A percentile compares a stretch with the other conserved stretches of the same genome.
These are phyloP conservation scores for Hortiboletus campestris DNA, from an alignment of 768 basidiomycete genomes.

Conservation along the genomic window DNA sequence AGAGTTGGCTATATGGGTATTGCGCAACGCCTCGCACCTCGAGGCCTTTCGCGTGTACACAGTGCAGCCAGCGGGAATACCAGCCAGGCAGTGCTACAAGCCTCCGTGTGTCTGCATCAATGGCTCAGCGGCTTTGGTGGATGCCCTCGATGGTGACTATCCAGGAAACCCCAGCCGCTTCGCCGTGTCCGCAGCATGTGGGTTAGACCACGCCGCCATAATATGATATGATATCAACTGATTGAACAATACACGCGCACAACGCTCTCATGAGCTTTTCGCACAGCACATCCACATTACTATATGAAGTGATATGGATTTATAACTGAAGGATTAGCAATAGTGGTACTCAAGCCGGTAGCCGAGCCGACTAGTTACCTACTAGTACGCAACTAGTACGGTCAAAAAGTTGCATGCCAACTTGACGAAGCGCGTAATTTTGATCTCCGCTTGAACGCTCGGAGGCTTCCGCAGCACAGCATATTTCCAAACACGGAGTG, in stretches of 20 bases:
- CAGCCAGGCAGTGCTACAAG: conserved; percentile 16
- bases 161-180: not conserved
- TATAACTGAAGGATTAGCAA: no score
- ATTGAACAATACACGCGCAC: not conserved
- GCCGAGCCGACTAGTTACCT: no score
- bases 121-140: not conserved
- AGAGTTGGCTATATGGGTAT: conserved; percentile 15
- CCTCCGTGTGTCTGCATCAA: not conserved
- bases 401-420: no score
- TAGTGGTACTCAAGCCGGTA: no score
- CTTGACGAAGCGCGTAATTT: no score
- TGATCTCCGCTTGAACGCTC: no score
- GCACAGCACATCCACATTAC: not conserved
- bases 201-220: not conserved
- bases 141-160: not conserved
- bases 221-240: not conserved
- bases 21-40: conserved; percentile 20
- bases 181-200: not conserved
- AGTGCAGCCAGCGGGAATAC: conserved; percentile 21
- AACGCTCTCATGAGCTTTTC: not conserved
- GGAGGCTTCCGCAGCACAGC: no score
- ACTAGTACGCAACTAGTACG: no score
- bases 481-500: no score
- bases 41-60: conserved; percentile 26
- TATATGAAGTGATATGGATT: conserved; percentile 1